Conservation (phyloP, 2,329 filamentous ascomycete species). For the Teratosphaeria destructans region DNA sequence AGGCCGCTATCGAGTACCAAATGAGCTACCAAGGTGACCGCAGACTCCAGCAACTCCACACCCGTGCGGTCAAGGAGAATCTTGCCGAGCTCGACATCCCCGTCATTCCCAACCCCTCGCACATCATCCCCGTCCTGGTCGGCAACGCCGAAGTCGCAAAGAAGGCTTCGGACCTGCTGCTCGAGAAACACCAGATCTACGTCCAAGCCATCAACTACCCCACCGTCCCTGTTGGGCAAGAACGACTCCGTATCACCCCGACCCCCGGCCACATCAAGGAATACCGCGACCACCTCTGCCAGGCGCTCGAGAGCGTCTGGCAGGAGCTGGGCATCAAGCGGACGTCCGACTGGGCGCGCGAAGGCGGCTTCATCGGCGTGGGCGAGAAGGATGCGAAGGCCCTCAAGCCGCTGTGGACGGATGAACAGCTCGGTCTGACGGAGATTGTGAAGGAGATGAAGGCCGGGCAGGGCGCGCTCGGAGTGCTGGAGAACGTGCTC, state of each 20-base stretch:
- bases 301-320: constrained; percentile 82
- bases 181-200: constrained; percentile 86
- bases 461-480: constrained; percentile 32
- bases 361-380: constrained; percentile 91
- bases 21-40: constrained; percentile 76
- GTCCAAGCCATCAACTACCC: constrained; percentile 99
- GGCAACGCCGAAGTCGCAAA: constrained; percentile 90
- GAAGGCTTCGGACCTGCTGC: constrained; percentile 80
- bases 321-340: constrained; percentile 79
- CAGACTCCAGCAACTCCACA: constrained; percentile 89
- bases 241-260: constrained; percentile 88
- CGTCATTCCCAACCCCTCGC: constrained; percentile 93
- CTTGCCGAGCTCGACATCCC: constrained; percentile 74
- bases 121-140: constrained; percentile 89
- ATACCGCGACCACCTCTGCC: constrained; percentile 74
- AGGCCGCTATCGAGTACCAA: constrained; percentile 88
- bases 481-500: constrained; percentile 39
- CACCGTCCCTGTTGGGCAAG: constrained; percentile 94
- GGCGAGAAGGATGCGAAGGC: constrained; percentile 55
- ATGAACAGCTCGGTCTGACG: constrained; percentile 72
- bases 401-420: constrained; percentile 76
- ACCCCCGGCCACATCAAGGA: constrained; percentile 83
- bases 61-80: constrained; percentile 81
- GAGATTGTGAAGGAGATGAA: constrained; percentile 53
- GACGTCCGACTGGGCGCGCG: constrained; percentile 79